These are phyloP conservation scores for Cryptomeria japonica DNA, from an alignment of 75 land plant species.

Conservation along the genomic window DNA sequence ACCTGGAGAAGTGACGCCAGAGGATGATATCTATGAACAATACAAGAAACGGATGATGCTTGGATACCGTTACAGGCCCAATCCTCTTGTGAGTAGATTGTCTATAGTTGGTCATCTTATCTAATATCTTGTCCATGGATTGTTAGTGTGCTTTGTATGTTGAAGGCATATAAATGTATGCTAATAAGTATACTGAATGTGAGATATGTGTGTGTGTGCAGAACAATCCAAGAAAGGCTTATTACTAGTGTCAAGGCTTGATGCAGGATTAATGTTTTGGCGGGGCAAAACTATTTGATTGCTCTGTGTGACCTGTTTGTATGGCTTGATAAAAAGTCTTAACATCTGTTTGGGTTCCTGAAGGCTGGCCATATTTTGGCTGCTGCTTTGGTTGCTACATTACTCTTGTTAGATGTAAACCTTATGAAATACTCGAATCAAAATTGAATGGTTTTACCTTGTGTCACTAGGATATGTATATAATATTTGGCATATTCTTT, in stretches of 20 bases:
- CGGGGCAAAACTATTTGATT: background rate
- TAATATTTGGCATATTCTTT: background rate
- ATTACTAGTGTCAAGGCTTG: conserved; percentile 41
- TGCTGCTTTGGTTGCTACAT: background rate
- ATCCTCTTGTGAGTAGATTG: conserved; percentile 77
- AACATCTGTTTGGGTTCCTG: background rate
- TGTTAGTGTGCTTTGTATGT: background rate
- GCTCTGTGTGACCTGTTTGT: background rate
- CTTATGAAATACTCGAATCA: background rate
- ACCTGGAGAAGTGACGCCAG: conserved; percentile 94
- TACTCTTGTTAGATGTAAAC: background rate
- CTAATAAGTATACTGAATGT: background rate
- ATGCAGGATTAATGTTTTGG: background rate
- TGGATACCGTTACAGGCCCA: conserved; percentile 93
- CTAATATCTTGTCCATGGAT: conserved; percentile 8
- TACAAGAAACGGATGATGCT: conserved; percentile 99
- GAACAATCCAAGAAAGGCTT: conserved; percentile 95
- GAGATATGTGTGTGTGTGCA: conserved; percentile 25
- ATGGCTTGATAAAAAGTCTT: background rate
- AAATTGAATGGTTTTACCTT: background rate
- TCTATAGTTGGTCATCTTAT: conserved; percentile 22
- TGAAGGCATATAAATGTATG: background rate
- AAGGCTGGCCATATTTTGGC: background rate
- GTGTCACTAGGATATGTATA: background rate
- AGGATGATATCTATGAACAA: conserved; percentile 99